These are phyloP conservation scores for Candolleomyces eurysporus DNA, from an alignment of 768 basidiomycete genomes.

Conservation along the genomic window DNA sequence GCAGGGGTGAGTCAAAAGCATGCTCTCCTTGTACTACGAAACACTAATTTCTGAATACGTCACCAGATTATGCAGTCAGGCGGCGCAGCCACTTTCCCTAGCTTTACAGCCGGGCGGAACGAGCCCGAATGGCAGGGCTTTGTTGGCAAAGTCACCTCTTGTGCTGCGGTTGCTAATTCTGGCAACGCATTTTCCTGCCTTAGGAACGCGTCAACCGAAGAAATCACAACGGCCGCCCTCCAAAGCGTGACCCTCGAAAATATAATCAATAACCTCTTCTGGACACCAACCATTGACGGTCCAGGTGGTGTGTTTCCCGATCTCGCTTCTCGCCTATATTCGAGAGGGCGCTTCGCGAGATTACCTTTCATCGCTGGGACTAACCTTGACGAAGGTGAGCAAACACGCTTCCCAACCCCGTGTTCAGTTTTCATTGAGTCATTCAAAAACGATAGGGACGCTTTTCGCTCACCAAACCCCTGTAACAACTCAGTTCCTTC, in stretches of 20 bases:
- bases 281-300: slow-evolving; percentile 37
- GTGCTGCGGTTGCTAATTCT: slow-evolving; percentile 21
- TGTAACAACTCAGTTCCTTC: no score
- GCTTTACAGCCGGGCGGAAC: slow-evolving; percentile 29
- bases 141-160: slow-evolving; percentile 33
- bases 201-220: slow-evolving; percentile 18
- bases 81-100: slow-evolving; percentile 33
- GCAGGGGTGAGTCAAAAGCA: slow-evolving; percentile 22
- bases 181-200: slow-evolving; percentile 36
- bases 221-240: slow-evolving; percentile 21
- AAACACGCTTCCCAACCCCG: no score
- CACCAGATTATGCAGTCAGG: slow-evolving; percentile 41
- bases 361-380: no score
- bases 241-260: slow-evolving; percentile 7
- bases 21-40: not conserved
- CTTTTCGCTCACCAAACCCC: no score
- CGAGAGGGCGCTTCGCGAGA: slow-evolving; percentile 24
- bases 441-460: no score
- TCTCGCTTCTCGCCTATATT: slow-evolving; percentile 31
- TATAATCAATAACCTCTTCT: slow-evolving; percentile 18
- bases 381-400: no score
- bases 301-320: slow-evolving; percentile 38
- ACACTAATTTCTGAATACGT: no score
- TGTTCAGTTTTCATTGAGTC: no score
- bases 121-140: slow-evolving; percentile 38